Conservation (phyloP, 176 grass and related monocot genomes). For the Carex kokanica region DNA sequence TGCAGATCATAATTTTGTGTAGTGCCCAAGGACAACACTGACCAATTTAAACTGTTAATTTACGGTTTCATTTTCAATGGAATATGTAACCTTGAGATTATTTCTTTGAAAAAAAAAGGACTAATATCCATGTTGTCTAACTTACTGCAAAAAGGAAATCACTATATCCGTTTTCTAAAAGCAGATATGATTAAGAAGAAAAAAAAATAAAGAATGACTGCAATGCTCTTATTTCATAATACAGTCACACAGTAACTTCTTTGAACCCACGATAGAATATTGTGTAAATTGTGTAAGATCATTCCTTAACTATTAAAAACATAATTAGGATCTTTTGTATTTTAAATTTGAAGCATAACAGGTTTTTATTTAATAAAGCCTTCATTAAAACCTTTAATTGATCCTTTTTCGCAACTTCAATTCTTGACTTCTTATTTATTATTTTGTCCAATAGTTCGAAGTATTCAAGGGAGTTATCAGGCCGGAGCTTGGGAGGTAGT, state of each 20-base stretch:
- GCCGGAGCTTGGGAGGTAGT: conserved; percentile 70
- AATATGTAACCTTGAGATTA: no score
- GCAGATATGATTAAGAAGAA: neutral
- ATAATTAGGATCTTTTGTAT: neutral
- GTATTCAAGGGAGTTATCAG: conserved; percentile 73
- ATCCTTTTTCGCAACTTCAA: neutral
- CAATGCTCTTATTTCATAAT: neutral
- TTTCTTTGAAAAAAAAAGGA: no score
- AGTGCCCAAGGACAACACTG: no score
- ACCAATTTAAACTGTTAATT: no score
- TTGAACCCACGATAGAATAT: neutral
- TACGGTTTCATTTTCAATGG: no score
- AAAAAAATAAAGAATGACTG: neutral
- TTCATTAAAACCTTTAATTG: neutral
- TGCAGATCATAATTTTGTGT: no score
- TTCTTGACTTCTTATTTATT: conserved; percentile 17
- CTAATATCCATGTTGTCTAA: neutral
- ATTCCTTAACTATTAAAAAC: neutral
- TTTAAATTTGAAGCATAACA: neutral
- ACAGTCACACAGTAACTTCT: neutral
- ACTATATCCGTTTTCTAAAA: neutral
- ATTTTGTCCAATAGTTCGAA: conserved; percentile 43
- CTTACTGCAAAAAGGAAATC: neutral
- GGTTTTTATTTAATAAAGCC: neutral
- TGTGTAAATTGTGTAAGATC: neutral